Evolutionary conservation across 2,329 filamentous ascomycete species (phyloP), one percentile per base, ranked within the genome.

Genomic region (Fusarium sp.): DNA sequence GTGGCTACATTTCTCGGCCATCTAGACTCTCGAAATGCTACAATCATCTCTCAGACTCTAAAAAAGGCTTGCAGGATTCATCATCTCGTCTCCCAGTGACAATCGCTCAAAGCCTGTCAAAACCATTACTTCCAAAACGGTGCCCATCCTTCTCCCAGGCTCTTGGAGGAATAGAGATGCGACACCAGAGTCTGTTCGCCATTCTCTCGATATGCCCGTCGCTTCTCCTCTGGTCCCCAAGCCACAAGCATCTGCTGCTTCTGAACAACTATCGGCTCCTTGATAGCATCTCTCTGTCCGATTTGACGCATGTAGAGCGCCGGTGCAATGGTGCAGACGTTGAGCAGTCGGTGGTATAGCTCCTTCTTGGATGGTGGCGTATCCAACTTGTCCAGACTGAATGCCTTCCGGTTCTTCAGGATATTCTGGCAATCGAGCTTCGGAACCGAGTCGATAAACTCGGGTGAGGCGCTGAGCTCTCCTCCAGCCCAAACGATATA

Each of bases 201-300:
- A 4, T 72, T 69, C 3, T 77, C 72, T 11, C 69, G 46, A 58
- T 81, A 83, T 44, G 64, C 66, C 2, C 75, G 73, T 17, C 77
- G 75, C 75, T 80, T 79, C 62, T 83, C 81, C 24, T 78, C 74
- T 3, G 74, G n/a, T 0, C 81, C 81, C 81, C 81, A 85, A 5
- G 81, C 83, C 16, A 85, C 81, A 17, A 84, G 71, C 67, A 83
- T 76, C 63, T 80, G 79, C 70, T 85, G 83, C 69, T 79, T 81
- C 29, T 80, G 78, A n/a, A 84, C 77, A 10, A 82, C 66, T 10
- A 69, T 74, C 0, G 82, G 79, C 57, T 81, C 79, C 65, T 80
- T 79, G 64, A 83, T 79, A 4, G 75, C 70, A 64, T 82, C 78
- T 11, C 77, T 77, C 64, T 78, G 80, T 11, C 82, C 81, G 14